A percentile compares a stretch with the other conserved stretches of the same genome.
Evolutionary conservation across 768 basidiomycete genomes (phyloP).

Genomic region (Tylopilus intermedius): DNA sequence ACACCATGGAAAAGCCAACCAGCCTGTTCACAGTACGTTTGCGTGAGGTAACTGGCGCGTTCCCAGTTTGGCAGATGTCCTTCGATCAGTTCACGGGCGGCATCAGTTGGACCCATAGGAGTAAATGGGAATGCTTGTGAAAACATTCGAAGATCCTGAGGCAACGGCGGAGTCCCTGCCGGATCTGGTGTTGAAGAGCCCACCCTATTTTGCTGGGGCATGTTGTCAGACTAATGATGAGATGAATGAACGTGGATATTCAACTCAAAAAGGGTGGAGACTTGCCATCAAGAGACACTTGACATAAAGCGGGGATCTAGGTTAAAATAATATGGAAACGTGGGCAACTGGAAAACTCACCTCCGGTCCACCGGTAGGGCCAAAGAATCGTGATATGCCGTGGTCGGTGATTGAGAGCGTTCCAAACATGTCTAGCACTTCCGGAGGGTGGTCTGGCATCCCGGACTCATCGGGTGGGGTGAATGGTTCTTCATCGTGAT

Average conservation of each 20-base stretch:
- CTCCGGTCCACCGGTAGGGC: conserved; percentile 64
- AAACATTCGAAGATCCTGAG: conserved; percentile 40
- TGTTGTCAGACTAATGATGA: conserved; percentile 24
- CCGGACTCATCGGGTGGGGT: conserved; percentile 24
- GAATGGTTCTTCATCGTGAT: conserved; percentile 25
- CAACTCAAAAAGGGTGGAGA: conserved; percentile 2
- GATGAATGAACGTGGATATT: conserved; percentile 12
- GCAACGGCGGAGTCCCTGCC: conserved; percentile 25
- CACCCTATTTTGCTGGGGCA: conserved; percentile 7
- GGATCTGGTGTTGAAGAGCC: conserved; percentile 26
- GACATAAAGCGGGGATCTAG: conserved; percentile 6
- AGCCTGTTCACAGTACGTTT: conserved; percentile 44
- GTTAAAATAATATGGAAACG: conserved; percentile 11
- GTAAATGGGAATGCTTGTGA: conserved; percentile 63
- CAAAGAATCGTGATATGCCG: conserved; percentile 60
- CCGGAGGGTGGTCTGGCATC: conserved; percentile 25
- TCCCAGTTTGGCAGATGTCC: conserved; percentile 51
- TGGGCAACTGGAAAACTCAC: conserved; percentile 35
- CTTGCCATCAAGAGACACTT: conserved; percentile 34
- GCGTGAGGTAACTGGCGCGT: conserved; percentile 41
- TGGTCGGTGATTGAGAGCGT: conserved; percentile 57
- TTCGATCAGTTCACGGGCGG: conserved; percentile 47
- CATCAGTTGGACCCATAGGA: conserved; percentile 45
- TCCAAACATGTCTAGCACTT: conserved; percentile 54
- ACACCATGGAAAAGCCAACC: conserved; percentile 52